A percentile compares a stretch with the other conserved stretches of the same genome.
phyloP scores from a whole-genome alignment of 148 eudicot genomes.

The Gaultheria prostrata region DNA sequence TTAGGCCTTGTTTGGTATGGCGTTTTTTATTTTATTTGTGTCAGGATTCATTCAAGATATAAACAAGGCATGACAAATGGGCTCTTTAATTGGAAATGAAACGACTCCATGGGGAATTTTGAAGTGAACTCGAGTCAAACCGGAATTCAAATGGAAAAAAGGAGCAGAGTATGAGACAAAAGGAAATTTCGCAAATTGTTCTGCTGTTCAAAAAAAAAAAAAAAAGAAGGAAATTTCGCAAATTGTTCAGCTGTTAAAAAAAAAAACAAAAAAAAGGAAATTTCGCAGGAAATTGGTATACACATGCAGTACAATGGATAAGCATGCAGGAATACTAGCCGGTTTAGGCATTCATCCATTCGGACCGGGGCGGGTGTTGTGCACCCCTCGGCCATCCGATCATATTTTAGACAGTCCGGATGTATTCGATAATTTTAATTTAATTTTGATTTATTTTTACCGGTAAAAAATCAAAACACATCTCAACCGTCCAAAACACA shows the following conservation, averaged over 20 bases:
- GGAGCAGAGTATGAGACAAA: background rate
- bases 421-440: too few species aligned
- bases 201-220: background rate
- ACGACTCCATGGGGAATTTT: background rate
- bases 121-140: background rate
- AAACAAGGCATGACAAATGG: background rate
- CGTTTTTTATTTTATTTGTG: background rate
- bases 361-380: too few species aligned
- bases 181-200: conserved; percentile 5
- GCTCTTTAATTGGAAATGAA: background rate
- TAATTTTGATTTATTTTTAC: too few species aligned
- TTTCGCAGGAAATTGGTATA: background rate
- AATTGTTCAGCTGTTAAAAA: too few species aligned
- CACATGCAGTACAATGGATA: background rate
- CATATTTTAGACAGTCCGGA: too few species aligned
- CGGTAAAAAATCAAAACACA: too few species aligned
- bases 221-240: background rate
- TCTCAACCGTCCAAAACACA: too few species aligned
- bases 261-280: background rate
- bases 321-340: background rate
- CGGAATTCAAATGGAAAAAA: background rate
- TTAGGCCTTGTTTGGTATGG: background rate
- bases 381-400: too few species aligned
- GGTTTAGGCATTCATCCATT: too few species aligned
- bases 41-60: too few species aligned